phyloP scores from a whole-genome alignment of 768 basidiomycete genomes.

The Hydnum rufescens region DNA sequence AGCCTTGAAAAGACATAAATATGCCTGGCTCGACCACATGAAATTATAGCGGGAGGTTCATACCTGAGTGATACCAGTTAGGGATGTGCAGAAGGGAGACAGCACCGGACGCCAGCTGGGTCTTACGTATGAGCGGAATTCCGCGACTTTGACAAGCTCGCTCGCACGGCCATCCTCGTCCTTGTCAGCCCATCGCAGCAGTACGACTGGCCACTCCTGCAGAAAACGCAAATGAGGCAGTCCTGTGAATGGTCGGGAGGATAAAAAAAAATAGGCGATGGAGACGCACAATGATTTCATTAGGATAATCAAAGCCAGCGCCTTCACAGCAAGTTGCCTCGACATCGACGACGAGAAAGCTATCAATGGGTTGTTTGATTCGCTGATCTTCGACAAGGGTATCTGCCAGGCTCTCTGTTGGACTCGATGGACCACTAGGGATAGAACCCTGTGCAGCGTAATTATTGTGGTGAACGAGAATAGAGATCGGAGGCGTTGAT shows the following conservation, averaged over 20 bases:
- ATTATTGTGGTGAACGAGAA: neutral
- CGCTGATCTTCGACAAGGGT: neutral
- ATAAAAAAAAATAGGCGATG: constrained; percentile 4
- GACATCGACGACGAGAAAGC: constrained; percentile 75
- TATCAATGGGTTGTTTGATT: constrained; percentile 35
- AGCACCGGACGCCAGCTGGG: constrained; percentile 75
- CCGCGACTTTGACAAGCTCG: constrained; percentile 47
- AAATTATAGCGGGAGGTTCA: constrained; percentile 13
- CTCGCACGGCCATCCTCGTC: constrained; percentile 30
- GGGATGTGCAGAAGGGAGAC: constrained; percentile 60
- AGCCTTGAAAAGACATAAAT: constrained; percentile 25
- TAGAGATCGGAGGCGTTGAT: constrained; percentile 1
- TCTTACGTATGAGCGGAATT: constrained; percentile 74
- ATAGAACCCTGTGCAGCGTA: too few relatives aligned
- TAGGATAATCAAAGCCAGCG: constrained; percentile 63
- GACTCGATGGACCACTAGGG: neutral
- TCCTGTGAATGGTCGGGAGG: neutral
- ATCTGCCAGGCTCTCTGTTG: neutral
- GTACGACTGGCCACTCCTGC: constrained; percentile 85
- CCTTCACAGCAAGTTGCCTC: constrained; percentile 65
- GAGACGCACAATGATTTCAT: constrained; percentile 78
- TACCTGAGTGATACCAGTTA: constrained; percentile 91
- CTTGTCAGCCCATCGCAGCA: constrained; percentile 64
- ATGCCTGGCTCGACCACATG: neutral
- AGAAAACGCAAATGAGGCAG: neutral